These are phyloP conservation scores for Cenchrus purpureus DNA, from an alignment of 176 grass and related monocot species.

Conservation along the genomic window DNA sequence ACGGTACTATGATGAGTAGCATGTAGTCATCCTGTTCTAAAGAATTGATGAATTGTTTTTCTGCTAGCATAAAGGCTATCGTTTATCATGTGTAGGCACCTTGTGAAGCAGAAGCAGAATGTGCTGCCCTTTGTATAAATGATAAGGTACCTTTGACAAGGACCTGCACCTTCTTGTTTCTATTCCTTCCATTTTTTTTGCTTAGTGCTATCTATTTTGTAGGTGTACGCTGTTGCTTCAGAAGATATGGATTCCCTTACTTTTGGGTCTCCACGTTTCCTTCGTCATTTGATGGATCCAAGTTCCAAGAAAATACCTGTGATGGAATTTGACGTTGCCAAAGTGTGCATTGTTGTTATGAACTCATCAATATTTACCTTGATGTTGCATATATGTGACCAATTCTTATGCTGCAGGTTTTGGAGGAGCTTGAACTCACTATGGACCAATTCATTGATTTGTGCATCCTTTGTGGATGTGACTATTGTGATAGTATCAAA, in stretches of 20 bases:
- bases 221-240: conserved; percentile 96
- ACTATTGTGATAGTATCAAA: conserved; percentile 95
- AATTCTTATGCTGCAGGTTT: conserved; percentile 59
- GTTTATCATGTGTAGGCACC: conserved; percentile 60
- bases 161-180: conserved; percentile 20
- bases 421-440: conserved; percentile 86
- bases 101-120: conserved; percentile 93
- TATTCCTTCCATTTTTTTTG: conserved; percentile 12
- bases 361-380: background rate
- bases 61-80: conserved; percentile 18
- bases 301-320: conserved; percentile 93
- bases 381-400: conserved; percentile 9
- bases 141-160: conserved; percentile 56
- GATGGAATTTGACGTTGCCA: conserved; percentile 90
- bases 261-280: conserved; percentile 79
- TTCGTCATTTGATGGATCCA: conserved; percentile 97
- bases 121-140: conserved; percentile 78
- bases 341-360: conserved; percentile 48
- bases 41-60: background rate
- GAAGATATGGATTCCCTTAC: conserved; percentile 97
- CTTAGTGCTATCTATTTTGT: conserved; percentile 18
- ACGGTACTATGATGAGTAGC: background rate
- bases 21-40: background rate
- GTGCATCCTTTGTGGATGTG: conserved; percentile 92
- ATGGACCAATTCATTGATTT: conserved; percentile 99